Percentiles rank a stretch among this genome's conserved stretches.
phyloP scores from a whole-genome alignment of 2,329 filamentous ascomycete species.

The Stenocarpella maydis region DNA sequence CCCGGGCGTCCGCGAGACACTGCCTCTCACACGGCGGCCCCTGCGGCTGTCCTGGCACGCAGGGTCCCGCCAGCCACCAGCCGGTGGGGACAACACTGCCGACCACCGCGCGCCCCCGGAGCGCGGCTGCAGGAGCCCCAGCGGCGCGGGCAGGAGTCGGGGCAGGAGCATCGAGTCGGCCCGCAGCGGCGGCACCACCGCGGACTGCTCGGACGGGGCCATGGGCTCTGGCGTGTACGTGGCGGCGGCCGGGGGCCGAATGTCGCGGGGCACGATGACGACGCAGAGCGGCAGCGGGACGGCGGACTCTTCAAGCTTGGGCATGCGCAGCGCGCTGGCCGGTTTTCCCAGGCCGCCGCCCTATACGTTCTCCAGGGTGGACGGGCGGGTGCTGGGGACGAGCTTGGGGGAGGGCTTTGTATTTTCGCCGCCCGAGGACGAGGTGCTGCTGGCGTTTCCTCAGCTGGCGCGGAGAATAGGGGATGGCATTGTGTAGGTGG shows the following conservation, averaged over 20 bases:
- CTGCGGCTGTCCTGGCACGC: background rate
- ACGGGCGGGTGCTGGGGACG: background rate
- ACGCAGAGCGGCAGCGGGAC: conserved; percentile 36
- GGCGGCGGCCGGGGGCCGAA: background rate
- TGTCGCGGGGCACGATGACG: conserved; percentile 35
- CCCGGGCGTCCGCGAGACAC: background rate
- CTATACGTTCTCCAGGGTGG: background rate
- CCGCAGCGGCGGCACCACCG: background rate
- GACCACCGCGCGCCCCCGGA: too few species aligned
- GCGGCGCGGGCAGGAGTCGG: background rate
- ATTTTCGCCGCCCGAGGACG: background rate
- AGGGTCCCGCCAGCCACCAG: background rate
- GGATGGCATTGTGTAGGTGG: background rate
- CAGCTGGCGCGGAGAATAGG: background rate
- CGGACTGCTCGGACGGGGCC: background rate
- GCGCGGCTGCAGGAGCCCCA: too few species aligned
- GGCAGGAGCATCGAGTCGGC: background rate
- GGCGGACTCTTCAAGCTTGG: conserved; percentile 30
- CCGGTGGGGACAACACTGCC: background rate
- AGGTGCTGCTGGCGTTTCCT: conserved; percentile 12
- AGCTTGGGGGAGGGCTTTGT: background rate
- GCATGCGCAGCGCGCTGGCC: conserved; percentile 3
- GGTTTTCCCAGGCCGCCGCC: conserved; percentile 1
- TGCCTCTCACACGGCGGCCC: background rate
- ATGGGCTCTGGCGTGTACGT: background rate